Conservation (phyloP, 108 stramenopile species). For the Bacterosira constricta region DNA sequence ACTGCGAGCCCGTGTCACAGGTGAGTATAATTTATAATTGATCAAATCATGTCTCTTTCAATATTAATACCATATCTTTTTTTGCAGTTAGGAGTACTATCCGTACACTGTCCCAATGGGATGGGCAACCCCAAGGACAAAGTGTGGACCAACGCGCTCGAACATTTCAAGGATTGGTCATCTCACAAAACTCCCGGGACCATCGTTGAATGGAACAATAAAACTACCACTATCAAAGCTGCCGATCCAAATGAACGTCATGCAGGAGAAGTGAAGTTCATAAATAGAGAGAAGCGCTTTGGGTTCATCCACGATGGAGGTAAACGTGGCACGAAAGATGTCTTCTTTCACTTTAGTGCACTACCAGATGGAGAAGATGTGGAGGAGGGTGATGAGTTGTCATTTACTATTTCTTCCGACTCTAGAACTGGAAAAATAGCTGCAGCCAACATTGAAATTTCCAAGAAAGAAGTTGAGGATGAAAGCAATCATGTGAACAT, state of each 20-base stretch:
- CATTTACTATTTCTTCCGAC: conserved; percentile 44
- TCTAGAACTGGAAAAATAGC: conserved; percentile 53
- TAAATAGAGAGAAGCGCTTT: conserved; percentile 58
- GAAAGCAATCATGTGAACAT: conserved; percentile 36
- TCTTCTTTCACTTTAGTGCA: conserved; percentile 73
- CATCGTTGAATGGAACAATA: conserved; percentile 65
- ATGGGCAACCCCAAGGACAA: conserved; percentile 49
- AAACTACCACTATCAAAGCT: conserved; percentile 27
- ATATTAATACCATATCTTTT: too few species aligned
- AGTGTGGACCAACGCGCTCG: conserved; percentile 55
- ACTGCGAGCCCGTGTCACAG: conserved; percentile 68
- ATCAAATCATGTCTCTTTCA: too few species aligned
- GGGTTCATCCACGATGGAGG: conserved; percentile 65
- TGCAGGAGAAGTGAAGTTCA: conserved; percentile 53
- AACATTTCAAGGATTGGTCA: conserved; percentile 55
- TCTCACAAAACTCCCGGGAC: conserved; percentile 53
- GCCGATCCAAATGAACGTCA: conserved; percentile 23
- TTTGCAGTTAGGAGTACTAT: conserved; percentile 75
- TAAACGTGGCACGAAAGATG: conserved; percentile 42
- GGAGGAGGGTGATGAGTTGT: conserved; percentile 60
- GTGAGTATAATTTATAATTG: too few species aligned
- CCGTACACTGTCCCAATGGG: conserved; percentile 71
- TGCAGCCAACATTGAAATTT: conserved; percentile 44
- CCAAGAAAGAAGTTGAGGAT: conserved; percentile 16
- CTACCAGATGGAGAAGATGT: conserved; percentile 41